Percentiles rank a stretch among this genome's conserved stretches.
These are phyloP conservation scores for Bonia amplexicaulis DNA, from an alignment of 176 grass and related monocot species.

Conservation along the genomic window DNA sequence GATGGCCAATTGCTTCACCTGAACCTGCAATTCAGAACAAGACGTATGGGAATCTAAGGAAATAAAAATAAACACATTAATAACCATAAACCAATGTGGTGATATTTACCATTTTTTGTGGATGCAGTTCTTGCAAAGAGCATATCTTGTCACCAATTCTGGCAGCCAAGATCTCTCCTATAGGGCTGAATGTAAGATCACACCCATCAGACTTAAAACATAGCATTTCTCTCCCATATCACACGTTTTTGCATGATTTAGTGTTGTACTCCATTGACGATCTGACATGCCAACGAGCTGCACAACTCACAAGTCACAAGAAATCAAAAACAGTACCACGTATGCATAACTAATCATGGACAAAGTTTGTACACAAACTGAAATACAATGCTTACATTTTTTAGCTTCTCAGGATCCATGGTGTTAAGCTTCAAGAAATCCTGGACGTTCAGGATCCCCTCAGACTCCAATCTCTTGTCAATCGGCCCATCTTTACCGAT, in stretches of 20 bases:
- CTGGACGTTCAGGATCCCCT: constrained; percentile 51
- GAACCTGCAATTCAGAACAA: constrained; percentile 12
- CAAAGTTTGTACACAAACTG: not conserved
- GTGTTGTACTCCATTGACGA: constrained; percentile 13
- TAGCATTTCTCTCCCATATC: constrained; percentile 42
- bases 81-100: not conserved
- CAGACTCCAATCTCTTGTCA: constrained; percentile 34
- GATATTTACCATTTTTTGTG: constrained; percentile 27
- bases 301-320: not conserved
- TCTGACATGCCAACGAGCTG: constrained; percentile 47
- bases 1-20: constrained; percentile 15
- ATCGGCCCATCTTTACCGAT: constrained; percentile 54
- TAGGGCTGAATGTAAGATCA: constrained; percentile 23
- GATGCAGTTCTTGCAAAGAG: not conserved
- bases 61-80: not conserved
- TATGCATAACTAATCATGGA: not conserved
- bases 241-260: constrained; percentile 50
- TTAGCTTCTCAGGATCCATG: constrained; percentile 16
- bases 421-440: constrained; percentile 62
- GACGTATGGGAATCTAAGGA: not conserved
- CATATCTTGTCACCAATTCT: not conserved
- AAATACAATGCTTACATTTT: constrained; percentile 13
- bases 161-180: constrained; percentile 30
- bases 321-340: not conserved
- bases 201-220: constrained; percentile 11